Evolutionary conservation across 2,329 filamentous ascomycete species (phyloP).

Genomic region (Phyllosticta citribraziliensis): DNA sequence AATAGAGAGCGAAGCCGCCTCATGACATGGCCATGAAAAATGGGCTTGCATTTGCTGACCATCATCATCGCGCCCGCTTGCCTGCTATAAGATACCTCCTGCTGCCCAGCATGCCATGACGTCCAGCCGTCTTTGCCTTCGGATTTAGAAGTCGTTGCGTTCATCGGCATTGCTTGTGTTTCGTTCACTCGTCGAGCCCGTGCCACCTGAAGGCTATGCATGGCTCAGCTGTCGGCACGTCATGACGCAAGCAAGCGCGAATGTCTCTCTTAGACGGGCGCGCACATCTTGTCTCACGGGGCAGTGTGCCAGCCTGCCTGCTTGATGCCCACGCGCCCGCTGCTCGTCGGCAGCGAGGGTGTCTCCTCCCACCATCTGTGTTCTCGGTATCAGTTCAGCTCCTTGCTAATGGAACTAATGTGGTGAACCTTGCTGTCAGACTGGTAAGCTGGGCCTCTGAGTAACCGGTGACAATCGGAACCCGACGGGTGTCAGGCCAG

Average conservation of each 20-base stretch:
- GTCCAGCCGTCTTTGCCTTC: background rate
- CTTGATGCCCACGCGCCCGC: background rate
- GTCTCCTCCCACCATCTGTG: background rate
- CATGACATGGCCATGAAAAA: background rate
- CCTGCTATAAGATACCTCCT: background rate
- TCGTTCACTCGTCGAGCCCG: background rate
- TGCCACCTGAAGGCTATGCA: background rate
- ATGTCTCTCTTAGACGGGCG: background rate
- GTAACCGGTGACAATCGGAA: background rate
- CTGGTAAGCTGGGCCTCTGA: background rate
- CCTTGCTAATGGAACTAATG: background rate
- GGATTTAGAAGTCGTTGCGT: background rate
- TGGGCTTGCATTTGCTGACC: background rate
- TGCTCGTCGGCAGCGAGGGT: background rate
- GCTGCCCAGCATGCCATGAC: background rate
- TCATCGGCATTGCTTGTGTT: background rate
- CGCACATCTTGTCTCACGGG: background rate
- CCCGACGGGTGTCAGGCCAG: background rate
- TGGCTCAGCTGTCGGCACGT: background rate
- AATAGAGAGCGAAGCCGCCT: background rate
- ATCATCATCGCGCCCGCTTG: background rate
- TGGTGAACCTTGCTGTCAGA: background rate
- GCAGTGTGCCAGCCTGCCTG: background rate
- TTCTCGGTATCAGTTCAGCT: background rate
- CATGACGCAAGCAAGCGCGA: background rate